Base-by-base conservation (phyloP, 768 basidiomycete species). In the Cyclocybe cylindracea region DNA sequence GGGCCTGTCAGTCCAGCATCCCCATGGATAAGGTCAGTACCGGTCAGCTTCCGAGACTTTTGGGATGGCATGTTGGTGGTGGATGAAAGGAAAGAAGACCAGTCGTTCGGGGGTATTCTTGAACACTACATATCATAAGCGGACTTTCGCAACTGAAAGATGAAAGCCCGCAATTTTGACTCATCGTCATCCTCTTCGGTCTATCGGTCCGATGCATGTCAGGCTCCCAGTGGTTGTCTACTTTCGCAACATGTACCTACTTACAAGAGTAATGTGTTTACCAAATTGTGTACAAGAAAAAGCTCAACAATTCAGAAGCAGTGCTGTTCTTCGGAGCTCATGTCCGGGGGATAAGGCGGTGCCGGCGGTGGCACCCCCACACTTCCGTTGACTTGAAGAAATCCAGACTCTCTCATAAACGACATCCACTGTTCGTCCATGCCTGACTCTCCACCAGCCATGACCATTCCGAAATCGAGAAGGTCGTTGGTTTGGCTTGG, bases 381-480 rank as follows among this genome's bases (percentile, higher is more conserved):
- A 41, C 50, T 50, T 9, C 37, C 32, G 50, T 59, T 61, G n/a
- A 58, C 62, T 56, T 79, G 76, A 54, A 85, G 58, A 47, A 85
- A 64, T 13, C 82, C 83, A 8, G 81, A 78, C 50, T 84, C 80
- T 35, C 78, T 77, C 79, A 88, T 84, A 57, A 87, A 80, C 7
- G 78, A 75, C 61, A 74, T 77, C 86, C 86, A 88, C 59, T 81
- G 81, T 47, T 85, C 81, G 55, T 85, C 83, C 62, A 85, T 81
- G 9, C 77, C 76, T n/a, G 78, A 78, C 46, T 84, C 82, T 19
- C 82, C 24, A 24, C 24, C 81, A 14, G 78, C 70, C 64, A 80
- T 74, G 63, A 82, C 74, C 72, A 80, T 70, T 5, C 77, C 79
- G 39, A 79, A 57, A 44, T 76, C 74, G 11, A 77, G 51, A 32